A percentile compares a stretch with the other conserved stretches of the same genome.
Evolutionary conservation across 1,139 yeast species (phyloP).

Genomic region (Candida freyschussii): DNA sequence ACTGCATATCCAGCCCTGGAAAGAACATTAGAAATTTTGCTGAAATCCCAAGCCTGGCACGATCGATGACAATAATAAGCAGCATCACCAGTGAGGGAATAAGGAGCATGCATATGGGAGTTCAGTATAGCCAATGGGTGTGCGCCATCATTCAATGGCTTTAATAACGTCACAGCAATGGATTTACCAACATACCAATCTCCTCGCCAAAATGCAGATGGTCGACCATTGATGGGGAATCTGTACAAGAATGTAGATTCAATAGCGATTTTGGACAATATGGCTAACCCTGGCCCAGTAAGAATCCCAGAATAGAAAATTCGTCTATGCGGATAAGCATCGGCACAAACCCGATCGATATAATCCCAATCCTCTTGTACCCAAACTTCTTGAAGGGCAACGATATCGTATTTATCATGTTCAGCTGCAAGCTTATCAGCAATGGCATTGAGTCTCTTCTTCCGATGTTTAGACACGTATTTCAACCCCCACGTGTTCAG

Average conservation of each 20-base stretch:
- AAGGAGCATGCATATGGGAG: conserved; percentile 98
- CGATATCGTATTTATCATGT: conserved; percentile 62
- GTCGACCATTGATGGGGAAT: conserved; percentile 90
- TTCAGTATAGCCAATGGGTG: conserved; percentile 74
- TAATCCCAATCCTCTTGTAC: conserved; percentile 76
- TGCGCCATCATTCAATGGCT: conserved; percentile 41
- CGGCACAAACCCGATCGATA: conserved; percentile 42
- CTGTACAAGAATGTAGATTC: conserved; percentile 71
- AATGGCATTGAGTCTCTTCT: conserved; percentile 63
- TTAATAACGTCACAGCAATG: conserved; percentile 68
- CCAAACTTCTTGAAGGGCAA: conserved; percentile 95
- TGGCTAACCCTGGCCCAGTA: conserved; percentile 90
- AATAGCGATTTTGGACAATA: conserved; percentile 81
- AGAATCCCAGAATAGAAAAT: conserved; percentile 78
- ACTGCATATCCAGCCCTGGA: conserved; percentile 76
- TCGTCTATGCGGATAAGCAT: conserved; percentile 59
- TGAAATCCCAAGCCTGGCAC: conserved; percentile 95
- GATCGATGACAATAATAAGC: conserved; percentile 88
- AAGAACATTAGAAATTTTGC: conserved; percentile 59
- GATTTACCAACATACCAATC: conserved; percentile 98
- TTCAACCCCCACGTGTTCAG: conserved; percentile 90
- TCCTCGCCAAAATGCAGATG: conserved; percentile 89
- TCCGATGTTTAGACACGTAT: conserved; percentile 66
- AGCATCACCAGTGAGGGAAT: conserved; percentile 76
- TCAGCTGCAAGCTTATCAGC: conserved; percentile 55